Evolutionary conservation across 2,329 filamentous ascomycete genomes (phyloP).

Genomic region (Pseudopithomyces maydicus): DNA sequence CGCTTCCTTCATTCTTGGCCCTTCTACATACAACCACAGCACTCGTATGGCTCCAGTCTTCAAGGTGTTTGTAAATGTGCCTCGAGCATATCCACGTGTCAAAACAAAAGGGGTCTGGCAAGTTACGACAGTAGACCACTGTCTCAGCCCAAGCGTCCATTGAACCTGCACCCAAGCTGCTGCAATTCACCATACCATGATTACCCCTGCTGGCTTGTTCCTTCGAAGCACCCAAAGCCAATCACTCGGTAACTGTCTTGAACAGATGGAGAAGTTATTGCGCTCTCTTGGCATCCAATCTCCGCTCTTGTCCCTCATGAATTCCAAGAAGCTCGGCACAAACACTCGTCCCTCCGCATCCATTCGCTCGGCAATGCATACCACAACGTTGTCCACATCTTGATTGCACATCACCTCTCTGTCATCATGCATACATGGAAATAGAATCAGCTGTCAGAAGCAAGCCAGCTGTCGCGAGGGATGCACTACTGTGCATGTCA

Average conservation of each 20-base stretch:
- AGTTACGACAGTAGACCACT: too few relatives aligned
- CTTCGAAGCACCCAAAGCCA: not conserved
- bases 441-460: not conserved
- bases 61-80: too few relatives aligned
- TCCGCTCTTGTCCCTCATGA: not conserved
- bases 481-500: not conserved
- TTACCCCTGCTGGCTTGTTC: not conserved
- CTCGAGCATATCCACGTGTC: too few relatives aligned
- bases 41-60: too few relatives aligned
- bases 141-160: too few relatives aligned
- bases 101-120: too few relatives aligned
- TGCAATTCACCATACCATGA: not conserved
- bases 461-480: not conserved
- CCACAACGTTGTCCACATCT: not conserved
- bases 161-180: not conserved
- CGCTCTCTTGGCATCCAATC: constrained; percentile 2
- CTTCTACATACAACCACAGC: too few relatives aligned
- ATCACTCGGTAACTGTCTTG: not conserved
- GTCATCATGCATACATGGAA: not conserved
- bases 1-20: too few relatives aligned
- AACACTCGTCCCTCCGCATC: not conserved
- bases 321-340: not conserved
- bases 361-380: not conserved
- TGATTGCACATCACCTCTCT: not conserved
- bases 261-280: not conserved